Conservation (phyloP, 371 early-diverging fungal genomes). For the Saksenaea oblongispora region DNA sequence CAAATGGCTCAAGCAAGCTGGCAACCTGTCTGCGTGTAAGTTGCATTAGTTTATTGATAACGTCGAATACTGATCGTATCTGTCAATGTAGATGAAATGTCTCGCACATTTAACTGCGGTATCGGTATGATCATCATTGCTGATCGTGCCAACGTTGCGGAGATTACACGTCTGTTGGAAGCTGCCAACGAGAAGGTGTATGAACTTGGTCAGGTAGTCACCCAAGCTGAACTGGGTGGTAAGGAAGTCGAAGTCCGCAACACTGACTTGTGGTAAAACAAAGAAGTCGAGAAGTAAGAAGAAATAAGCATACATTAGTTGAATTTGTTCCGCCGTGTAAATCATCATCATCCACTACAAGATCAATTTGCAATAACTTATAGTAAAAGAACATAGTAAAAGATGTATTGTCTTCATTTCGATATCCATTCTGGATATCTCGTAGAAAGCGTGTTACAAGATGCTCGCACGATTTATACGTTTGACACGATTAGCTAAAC, state of each 20-base stretch:
- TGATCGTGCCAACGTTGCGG: constrained; percentile 58
- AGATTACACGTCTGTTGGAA: constrained; percentile 62
- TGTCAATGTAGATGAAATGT: constrained; percentile 77
- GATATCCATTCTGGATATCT: too few relatives aligned
- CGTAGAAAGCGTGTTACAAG: too few relatives aligned
- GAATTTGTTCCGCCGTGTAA: neutral
- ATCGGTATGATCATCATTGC: constrained; percentile 96
- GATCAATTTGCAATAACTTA: neutral
- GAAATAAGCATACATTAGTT: constrained; percentile 6
- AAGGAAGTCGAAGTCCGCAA: constrained; percentile 62
- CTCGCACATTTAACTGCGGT: constrained; percentile 98
- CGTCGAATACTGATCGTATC: neutral
- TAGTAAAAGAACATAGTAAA: neutral
- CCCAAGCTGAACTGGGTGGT: constrained; percentile 53
- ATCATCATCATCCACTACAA: neutral
- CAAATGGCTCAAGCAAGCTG: constrained; percentile 89
- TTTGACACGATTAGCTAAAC: too few relatives aligned
- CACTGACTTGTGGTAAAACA: constrained; percentile 48
- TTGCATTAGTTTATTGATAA: neutral
- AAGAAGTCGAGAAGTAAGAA: neutral
- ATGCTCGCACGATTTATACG: too few relatives aligned
- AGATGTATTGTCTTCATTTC: neutral
- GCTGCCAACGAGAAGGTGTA: constrained; percentile 65
- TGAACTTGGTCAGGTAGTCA: constrained; percentile 65
- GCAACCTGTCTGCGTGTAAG: constrained; percentile 72